These are phyloP conservation scores for Microbotryum intermedium DNA, from an alignment of 1,284 basidiomycete species.

Conservation along the genomic window DNA sequence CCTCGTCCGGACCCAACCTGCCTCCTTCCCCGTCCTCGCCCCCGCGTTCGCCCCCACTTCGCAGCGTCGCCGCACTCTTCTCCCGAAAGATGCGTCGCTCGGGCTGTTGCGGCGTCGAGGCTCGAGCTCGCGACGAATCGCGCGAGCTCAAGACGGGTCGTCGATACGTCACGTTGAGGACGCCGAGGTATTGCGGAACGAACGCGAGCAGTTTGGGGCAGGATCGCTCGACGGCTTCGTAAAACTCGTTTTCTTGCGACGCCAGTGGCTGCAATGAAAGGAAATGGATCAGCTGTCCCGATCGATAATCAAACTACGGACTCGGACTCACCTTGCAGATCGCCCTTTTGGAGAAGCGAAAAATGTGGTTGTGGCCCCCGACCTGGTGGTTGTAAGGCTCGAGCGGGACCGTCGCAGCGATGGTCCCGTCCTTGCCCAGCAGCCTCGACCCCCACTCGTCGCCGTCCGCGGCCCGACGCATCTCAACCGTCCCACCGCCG, in stretches of 20 bases:
- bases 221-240: slow-evolving; percentile 89
- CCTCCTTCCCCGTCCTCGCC: not conserved
- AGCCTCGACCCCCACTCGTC: slow-evolving; percentile 19
- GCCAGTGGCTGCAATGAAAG: slow-evolving; percentile 65
- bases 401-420: slow-evolving; percentile 70
- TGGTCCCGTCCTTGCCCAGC: slow-evolving; percentile 17
- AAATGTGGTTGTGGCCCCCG: slow-evolving; percentile 92
- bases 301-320: too few species aligned
- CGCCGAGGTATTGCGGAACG: slow-evolving; percentile 92
- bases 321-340: slow-evolving; percentile 85
- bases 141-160: slow-evolving; percentile 10
- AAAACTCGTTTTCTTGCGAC: slow-evolving; percentile 93
- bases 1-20: not conserved
- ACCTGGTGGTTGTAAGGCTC: slow-evolving; percentile 97
- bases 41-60: slow-evolving; percentile 18
- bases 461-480: slow-evolving; percentile 8
- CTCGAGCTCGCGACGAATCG: slow-evolving; percentile 2
- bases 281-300: not conserved
- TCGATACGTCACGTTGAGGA: slow-evolving; percentile 95
- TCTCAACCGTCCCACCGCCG: slow-evolving; percentile 22
- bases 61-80: not conserved
- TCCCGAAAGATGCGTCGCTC: not conserved
- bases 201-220: slow-evolving; percentile 84
- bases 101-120: not conserved
- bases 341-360: slow-evolving; percentile 94